Evolutionary conservation across 2,329 filamentous ascomycete species (phyloP), one percentile per base, ranked within the genome.

Genomic region (Macrophomina tecta): DNA sequence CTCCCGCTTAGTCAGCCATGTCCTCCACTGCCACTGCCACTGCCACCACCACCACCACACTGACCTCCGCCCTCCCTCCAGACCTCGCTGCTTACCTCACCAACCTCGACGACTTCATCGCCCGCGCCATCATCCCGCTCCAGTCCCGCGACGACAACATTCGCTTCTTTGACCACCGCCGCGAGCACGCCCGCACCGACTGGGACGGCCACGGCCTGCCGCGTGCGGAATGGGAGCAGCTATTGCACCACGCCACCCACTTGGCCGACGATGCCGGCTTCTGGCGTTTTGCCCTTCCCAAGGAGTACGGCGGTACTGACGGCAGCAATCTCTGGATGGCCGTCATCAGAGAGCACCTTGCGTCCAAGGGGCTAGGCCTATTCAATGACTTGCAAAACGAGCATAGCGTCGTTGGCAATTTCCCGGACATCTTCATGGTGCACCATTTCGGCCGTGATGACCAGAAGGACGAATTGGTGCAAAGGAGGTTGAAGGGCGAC

Each of bases 321-420:
- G 80, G 83, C 6, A 80, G 79, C 42, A 89, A 89, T 72, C 78
- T 89, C 3, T 88, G 85, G 84, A 89, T 89, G 87, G 84, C 86
- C 6, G 86, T 85, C 1, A 85, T 89, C 49, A 76, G 87, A 16
- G 86, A 87, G 71, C 85, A 89, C 71, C 78, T 90, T 18, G 83
- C 87, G 2, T 82, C 83, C 4, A 86, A 88, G 69, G 87, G 87
- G 0, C 71, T 90, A 18, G 84, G 87, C 1, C 77, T 90, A 5
- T 87, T 87, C 72, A 89, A 89, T 70, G 87, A 90, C 72, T 77
- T 89, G 64, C 87, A 89, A 74, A 89, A 85, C 69, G 87, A 90
- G 76, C 87, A 89, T 73, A 84, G 82, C 60, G 82, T 89, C 45
- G 83, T 89, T 1, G 87, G 86, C 8, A 89, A 89, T 72, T 88